Conservation (phyloP, 768 basidiomycete genomes). For the Auricularia sp. region DNA sequence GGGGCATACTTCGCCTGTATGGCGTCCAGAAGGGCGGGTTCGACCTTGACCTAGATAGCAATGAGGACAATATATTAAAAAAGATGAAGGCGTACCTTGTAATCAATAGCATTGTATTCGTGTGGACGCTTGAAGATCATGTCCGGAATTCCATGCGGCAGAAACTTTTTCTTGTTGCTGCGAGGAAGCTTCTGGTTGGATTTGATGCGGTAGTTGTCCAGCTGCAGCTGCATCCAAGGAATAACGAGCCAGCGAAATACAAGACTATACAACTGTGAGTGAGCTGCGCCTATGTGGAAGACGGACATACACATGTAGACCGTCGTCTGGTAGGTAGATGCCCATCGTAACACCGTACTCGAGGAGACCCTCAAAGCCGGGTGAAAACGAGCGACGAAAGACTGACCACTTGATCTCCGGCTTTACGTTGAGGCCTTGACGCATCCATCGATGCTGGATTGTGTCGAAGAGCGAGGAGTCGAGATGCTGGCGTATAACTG, state of each 20-base stretch:
- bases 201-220: conserved; percentile 19
- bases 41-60: conserved; percentile 13
- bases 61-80: not conserved
- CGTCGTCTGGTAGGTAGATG: not conserved
- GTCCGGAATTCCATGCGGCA: conserved; percentile 30
- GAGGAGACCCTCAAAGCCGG: conserved; percentile 28
- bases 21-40: conserved; percentile 11
- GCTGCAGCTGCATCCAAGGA: conserved; percentile 30
- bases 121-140: conserved; percentile 23
- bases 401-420: conserved; percentile 31
- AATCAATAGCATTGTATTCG: conserved; percentile 20
- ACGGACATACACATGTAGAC: not conserved
- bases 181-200: conserved; percentile 17
- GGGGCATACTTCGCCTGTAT: conserved; percentile 19
- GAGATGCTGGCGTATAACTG: conserved; percentile 25
- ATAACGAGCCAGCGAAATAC: conserved; percentile 33
- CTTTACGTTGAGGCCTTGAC: conserved; percentile 29
- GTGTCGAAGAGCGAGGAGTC: conserved; percentile 29
- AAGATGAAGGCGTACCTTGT: conserved; percentile 18
- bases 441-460: conserved; percentile 32
- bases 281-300: not conserved
- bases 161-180: conserved; percentile 23
- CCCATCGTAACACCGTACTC: conserved; percentile 20
- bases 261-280: conserved; percentile 16
- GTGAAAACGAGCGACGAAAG: conserved; percentile 20